Base-by-base conservation (phyloP, 1,284 basidiomycete species). In the Trametes versicolor region DNA sequence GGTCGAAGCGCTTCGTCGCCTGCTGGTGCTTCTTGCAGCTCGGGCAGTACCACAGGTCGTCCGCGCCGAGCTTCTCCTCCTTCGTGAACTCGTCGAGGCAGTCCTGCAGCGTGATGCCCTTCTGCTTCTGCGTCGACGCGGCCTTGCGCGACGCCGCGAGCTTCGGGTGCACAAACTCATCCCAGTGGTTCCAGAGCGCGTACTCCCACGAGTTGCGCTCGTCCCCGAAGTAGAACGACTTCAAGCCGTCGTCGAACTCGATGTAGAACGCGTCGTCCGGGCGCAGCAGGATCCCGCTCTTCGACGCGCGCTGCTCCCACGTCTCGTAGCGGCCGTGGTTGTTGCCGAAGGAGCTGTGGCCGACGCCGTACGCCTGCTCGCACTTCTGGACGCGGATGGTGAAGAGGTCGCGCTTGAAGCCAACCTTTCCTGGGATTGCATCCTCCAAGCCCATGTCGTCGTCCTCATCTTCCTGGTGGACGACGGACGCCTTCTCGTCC, bases 21-120 rank as follows among this genome's bases (percentile, higher is more conserved):
- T 98, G 96, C 74, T 97, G 96, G 78, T 99, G 97, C 76, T 98
- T 97, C 85, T 99, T 99, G 87, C 98, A 99, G 71, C 83, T 83
- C 7, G 97, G 96, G 76, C 98, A 99, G 78, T 99, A 99, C 98
- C 98, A 99, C 62, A 95, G 81, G 77, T 99, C 98, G 72, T 99
- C 96, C 76, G 97, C 94, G 53, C 97, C 96, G 25, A 99, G 85
- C 70, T 94, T 87, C 81, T 99, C 98, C 78, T 97, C 93, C 78
- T 91, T 95, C 27, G 95, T 97, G 75, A 99, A 99, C 78, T 99
- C 98, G 72, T 95, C 92, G 63, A 99, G 78, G 77, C 98, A 99
- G 75, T 99, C 96, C 67, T 95, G 90, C 60, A 99, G 82, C 19
- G 90, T 86, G 58, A 98, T 86, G 10, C 88, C 89, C 69, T 85